Base-by-base conservation (phyloP, 768 basidiomycete genomes). In the Tephrocybe sp. region DNA sequence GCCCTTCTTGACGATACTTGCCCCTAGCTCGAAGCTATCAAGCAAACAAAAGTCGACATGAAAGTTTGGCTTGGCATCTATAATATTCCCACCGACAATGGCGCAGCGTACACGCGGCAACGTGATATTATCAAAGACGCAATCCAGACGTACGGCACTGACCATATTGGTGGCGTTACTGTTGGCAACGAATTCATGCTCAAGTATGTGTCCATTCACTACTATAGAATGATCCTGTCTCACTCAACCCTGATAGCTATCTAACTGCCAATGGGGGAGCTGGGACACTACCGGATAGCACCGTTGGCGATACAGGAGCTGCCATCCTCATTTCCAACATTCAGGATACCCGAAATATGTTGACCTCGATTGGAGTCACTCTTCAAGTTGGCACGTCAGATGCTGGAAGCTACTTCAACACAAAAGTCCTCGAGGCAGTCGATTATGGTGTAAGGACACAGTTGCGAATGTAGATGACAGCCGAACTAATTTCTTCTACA, bases 101-200 rank as follows among this genome's bases (percentile, higher is more conserved):
- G 77, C 20, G 72, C 78, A 0, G 86, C 90, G 3, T 97, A 94
- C 64, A 45, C 66, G 0, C 81, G 88, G 33, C 96, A 99, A 67
- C 80, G 79, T 18, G 77, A 79, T 54, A 67, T 70, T n/a, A 81
- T 94, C 50, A 69, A 84, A 56, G 65, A 73, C 2, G 93, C 87
- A 8, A 70, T 98, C 48, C 64, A 86, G 64, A 84, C 80, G 1
- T 98, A 86, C 63, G 95, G 95, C 26, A 78, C 81, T 2, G 79
- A 79, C 53, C 67, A 93, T 60, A 80, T 98, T 46, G 73, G 71
- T 0, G 96, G 96, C 8, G 62, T 98, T 33, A 94, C 88, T 11
- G 94, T 97, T 28, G 94, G 96, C 28, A 96, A 97, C 64, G 93
- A 96, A 69, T 92, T 82, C 64, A 90, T 93, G 63, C 76, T 94